Base-by-base conservation (phyloP, 352 stramenopile genomes). In the Globisporangium recalcitrans region DNA sequence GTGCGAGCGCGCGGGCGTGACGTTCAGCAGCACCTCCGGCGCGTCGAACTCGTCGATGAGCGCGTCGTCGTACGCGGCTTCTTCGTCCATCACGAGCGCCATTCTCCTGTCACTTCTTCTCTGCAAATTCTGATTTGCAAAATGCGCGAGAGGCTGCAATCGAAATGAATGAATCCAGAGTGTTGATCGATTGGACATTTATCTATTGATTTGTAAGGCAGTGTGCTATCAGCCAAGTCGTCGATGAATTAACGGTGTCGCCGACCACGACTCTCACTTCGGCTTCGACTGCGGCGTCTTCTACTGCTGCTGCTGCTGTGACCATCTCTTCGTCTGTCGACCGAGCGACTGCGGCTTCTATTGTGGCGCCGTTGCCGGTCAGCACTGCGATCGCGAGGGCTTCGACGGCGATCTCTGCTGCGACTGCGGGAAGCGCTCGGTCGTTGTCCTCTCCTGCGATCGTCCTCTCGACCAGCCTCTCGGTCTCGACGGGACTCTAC, bases 21-120 rank as follows among this genome's bases (percentile, higher is more conserved):
- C 6, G 31, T 32, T 21, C 19, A 58, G 54, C 14, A 52, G 49
- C 49, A 27, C 27, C 1, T 56, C 26, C 4, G 55, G 53, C 14
- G 59, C 67, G 54, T 91, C 82, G 57, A 91, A 91, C 42, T 74
- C 80, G 70, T 90, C 80, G 24, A 91, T 91, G 1, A 90, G 63
- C 55, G 68, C 72, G 58, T 69, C 70, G 36, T 87, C 82, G 60
- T 80, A 73, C 29, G 59, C 67, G 10, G 73, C 70, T 52, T 69
- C 52, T 44, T 69, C 52, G 27, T 54, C 42, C 51, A 63, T 8
- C 48, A 32, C 7, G 48, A 36, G 14, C 26, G 48, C 26, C 49
- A 56, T 56, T 38, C 36, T 44, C 7, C 7, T 57, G 7, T 63
- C 29, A 9, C 29, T 29, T 24, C n/a, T 51, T 48, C n/a, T 55